These are phyloP conservation scores for Ambrosia hybrid DNA, from an alignment of 140 eudicot species.

Conservation along the genomic window DNA sequence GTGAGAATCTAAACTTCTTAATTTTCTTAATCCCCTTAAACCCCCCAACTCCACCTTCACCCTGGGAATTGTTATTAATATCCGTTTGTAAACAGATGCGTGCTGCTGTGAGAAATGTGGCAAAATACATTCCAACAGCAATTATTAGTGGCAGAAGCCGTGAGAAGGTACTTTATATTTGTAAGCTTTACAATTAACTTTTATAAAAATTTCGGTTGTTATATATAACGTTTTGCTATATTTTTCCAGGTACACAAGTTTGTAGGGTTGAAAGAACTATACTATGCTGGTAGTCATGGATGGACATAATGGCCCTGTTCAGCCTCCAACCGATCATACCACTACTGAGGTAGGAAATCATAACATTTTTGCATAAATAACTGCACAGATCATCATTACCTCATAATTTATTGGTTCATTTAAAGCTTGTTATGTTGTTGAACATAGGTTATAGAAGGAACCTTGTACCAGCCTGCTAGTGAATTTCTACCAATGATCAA, in stretches of 20 bases:
- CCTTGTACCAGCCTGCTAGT: constrained; percentile 89
- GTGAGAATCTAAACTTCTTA: constrained; percentile 42
- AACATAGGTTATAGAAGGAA: constrained; percentile 60
- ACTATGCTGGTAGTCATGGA: constrained; percentile 98
- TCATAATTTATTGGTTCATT: constrained; percentile 8
- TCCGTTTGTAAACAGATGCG: constrained; percentile 64
- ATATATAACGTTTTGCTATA: constrained; percentile 9
- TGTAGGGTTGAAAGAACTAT: constrained; percentile 78
- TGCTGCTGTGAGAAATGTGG: constrained; percentile 74
- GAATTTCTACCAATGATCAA: constrained; percentile 87
- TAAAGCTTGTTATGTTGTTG: constrained; percentile 14
- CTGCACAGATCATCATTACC: background rate
- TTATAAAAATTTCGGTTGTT: background rate
- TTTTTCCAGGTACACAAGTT: constrained; percentile 64
- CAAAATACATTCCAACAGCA: constrained; percentile 84
- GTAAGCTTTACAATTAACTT: background rate
- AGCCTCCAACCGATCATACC: constrained; percentile 39
- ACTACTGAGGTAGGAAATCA: constrained; percentile 47
- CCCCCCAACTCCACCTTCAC: no score
- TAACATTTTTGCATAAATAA: background rate
- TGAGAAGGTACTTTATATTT: constrained; percentile 59
- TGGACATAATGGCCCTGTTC: constrained; percentile 91
- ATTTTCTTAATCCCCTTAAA: background rate
- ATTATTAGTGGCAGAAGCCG: constrained; percentile 96
- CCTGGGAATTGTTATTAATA: constrained; percentile 7